Evolutionary conservation across 495 filamentous ascomycete genomes (phyloP).

Genomic region (Astrocystis sublimbata): DNA sequence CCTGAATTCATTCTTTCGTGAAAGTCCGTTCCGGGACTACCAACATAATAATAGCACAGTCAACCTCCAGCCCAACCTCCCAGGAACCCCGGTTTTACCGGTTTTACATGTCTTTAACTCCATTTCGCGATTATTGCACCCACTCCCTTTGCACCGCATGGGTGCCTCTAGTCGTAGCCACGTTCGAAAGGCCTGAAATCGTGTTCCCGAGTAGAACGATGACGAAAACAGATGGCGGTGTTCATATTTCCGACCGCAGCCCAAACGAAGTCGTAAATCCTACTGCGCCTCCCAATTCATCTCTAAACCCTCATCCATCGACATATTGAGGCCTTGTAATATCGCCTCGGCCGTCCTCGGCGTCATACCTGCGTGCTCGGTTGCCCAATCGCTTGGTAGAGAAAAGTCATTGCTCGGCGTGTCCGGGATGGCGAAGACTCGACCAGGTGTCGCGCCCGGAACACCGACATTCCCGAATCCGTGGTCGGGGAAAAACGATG

Average conservation of each 20-base stretch:
- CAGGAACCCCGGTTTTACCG: not conserved
- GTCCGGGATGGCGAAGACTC: slow-evolving; percentile 32
- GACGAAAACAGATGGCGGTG: too few relatives aligned
- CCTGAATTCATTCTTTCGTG: slow-evolving; percentile 1
- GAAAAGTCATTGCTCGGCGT: slow-evolving; percentile 40
- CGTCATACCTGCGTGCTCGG: slow-evolving; percentile 45
- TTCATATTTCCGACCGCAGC: not conserved
- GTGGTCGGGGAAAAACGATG: slow-evolving; percentile 39
- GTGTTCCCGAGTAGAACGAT: not conserved
- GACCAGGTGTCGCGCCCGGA: slow-evolving; percentile 37
- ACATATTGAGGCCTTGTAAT: slow-evolving; percentile 48
- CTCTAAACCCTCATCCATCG: slow-evolving; percentile 49
- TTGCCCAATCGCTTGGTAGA: slow-evolving; percentile 41
- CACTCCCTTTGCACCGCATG: not conserved
- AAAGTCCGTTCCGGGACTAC: not conserved
- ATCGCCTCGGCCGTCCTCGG: slow-evolving; percentile 49
- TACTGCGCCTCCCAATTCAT: slow-evolving; percentile 30
- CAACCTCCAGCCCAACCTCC: not conserved
- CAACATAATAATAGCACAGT: too few relatives aligned
- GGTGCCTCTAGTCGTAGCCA: not conserved
- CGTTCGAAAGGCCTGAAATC: not conserved
- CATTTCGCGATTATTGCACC: not conserved
- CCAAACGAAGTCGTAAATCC: not conserved
- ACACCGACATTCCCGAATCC: slow-evolving; percentile 30
- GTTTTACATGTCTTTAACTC: not conserved